Evolutionary conservation across 805 yeast species (phyloP).

Genomic region (Metschnikowia aberdeeniae): DNA sequence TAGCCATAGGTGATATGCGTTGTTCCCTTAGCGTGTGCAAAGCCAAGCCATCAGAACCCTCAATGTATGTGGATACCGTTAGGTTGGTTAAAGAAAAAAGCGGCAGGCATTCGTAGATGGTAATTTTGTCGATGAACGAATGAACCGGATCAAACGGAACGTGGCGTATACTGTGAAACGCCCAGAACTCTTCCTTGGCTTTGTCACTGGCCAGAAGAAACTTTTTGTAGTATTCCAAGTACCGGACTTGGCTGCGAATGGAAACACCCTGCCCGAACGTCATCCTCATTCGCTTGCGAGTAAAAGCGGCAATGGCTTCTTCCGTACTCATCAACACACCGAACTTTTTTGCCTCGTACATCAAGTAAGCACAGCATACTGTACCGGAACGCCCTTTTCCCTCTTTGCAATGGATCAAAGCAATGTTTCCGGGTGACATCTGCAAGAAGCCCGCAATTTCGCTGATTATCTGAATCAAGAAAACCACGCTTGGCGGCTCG

Average conservation of each 20-base stretch:
- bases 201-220: not conserved
- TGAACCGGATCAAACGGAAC: constrained; percentile 7
- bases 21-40: constrained; percentile 2
- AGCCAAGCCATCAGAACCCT: constrained; percentile 4
- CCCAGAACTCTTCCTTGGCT: constrained; percentile 4
- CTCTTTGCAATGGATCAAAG: constrained; percentile 79
- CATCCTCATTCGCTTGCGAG: constrained; percentile 51
- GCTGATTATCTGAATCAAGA: constrained; percentile 42
- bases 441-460: constrained; percentile 44
- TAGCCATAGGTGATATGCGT: not conserved
- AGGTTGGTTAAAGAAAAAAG: constrained; percentile 10
- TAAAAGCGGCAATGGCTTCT: constrained; percentile 51
- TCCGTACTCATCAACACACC: constrained; percentile 23
- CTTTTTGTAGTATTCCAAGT: constrained; percentile 51
- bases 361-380: constrained; percentile 64
- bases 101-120: constrained; percentile 9
- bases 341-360: constrained; percentile 33
- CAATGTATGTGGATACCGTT: constrained; percentile 11
- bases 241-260: constrained; percentile 65
- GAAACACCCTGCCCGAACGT: constrained; percentile 66
- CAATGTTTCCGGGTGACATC: constrained; percentile 41
- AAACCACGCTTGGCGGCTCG: constrained; percentile 60
- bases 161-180: constrained; percentile 3
- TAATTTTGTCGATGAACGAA: constrained; percentile 12
- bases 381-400: constrained; percentile 94